Evolutionary conservation across 805 yeast genomes (phyloP).

Genomic region (Starmera quercuum): DNA sequence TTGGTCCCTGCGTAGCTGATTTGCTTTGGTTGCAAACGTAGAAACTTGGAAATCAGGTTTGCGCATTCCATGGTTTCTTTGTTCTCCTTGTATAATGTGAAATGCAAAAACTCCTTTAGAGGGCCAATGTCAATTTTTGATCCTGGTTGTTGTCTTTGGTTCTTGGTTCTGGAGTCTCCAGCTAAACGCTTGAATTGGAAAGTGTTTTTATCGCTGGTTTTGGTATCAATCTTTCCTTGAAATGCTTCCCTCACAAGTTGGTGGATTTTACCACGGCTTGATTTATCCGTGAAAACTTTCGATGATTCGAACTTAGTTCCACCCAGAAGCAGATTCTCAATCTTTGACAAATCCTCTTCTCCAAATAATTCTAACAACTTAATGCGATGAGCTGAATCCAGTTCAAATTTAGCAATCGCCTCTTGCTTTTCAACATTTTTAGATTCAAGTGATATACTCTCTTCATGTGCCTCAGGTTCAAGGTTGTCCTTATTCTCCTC

Average conservation of each 20-base stretch:
- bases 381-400: slow-evolving; percentile 37
- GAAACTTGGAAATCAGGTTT: slow-evolving; percentile 57
- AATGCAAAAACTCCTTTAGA: slow-evolving; percentile 62
- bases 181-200: slow-evolving; percentile 56
- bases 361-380: slow-evolving; percentile 50
- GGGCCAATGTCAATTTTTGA: slow-evolving; percentile 61
- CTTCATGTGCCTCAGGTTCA: slow-evolving; percentile 21
- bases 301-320: slow-evolving; percentile 54
- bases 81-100: slow-evolving; percentile 85
- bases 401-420: slow-evolving; percentile 26
- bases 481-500: slow-evolving; percentile 14
- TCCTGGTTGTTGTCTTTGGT: slow-evolving; percentile 25
- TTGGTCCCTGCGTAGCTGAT: slow-evolving; percentile 91
- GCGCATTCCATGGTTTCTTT: slow-evolving; percentile 97
- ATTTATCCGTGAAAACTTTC: slow-evolving; percentile 55
- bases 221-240: slow-evolving; percentile 66
- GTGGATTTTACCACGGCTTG: slow-evolving; percentile 71
- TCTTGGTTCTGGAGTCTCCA: slow-evolving; percentile 29
- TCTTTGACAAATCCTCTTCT: slow-evolving; percentile 46
- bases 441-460: slow-evolving; percentile 7
- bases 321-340: slow-evolving; percentile 45
- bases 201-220: slow-evolving; percentile 61
- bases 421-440: slow-evolving; percentile 1
- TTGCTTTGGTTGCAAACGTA: slow-evolving; percentile 64
- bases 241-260: slow-evolving; percentile 68